Evolutionary conservation across 257 asterid genomes (phyloP).

Genomic region (Solanum chiquidenum): DNA sequence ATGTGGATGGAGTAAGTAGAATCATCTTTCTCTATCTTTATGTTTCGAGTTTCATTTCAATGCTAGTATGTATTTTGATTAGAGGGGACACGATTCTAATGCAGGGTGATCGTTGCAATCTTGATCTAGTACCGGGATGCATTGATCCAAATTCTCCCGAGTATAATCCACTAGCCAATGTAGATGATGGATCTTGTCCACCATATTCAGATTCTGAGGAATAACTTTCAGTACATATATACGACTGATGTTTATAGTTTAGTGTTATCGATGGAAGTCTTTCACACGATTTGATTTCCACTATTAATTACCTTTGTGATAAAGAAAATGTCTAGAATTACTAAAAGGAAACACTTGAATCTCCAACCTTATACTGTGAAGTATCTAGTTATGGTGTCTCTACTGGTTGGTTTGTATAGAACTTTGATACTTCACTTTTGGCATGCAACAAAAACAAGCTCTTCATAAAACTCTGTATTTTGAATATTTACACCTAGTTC

Average conservation of each 20-base stretch:
- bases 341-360: not conserved
- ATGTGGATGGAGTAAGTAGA: slow-evolving; percentile 62
- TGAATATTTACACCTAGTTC: no score
- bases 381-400: not conserved
- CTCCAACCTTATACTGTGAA: not conserved
- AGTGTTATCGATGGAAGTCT: not conserved
- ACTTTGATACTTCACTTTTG: not conserved
- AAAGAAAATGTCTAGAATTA: not conserved
- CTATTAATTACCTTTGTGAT: not conserved
- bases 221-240: not conserved
- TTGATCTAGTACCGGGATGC: slow-evolving; percentile 65
- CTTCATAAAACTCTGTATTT: not conserved
- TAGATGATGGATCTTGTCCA: slow-evolving; percentile 90
- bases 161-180: slow-evolving; percentile 62
- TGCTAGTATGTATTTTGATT: not conserved
- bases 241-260: not conserved
- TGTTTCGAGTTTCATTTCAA: not conserved
- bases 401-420: not conserved
- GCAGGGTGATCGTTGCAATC: slow-evolving; percentile 88
- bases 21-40: not conserved
- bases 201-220: slow-evolving; percentile 60
- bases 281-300: not conserved
- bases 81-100: not conserved
- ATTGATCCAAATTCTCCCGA: slow-evolving; percentile 61
- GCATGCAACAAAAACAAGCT: not conserved